phyloP scores from a whole-genome alignment of 2,329 filamentous ascomycete species.

The Hortaea werneckii region DNA sequence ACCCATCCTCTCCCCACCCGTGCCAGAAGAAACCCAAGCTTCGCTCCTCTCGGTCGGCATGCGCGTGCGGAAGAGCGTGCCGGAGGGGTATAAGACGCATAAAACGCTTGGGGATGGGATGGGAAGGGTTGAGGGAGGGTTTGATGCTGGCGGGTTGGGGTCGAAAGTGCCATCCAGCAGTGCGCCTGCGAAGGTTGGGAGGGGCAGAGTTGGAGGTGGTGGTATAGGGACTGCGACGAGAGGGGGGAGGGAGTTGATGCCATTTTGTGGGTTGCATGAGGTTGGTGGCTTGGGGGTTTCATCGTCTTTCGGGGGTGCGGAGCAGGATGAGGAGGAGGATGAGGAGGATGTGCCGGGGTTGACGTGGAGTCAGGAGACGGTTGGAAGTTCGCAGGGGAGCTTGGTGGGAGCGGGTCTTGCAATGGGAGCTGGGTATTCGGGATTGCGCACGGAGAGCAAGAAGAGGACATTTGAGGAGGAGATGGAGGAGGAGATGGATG shows the following conservation, averaged over 20 bases:
- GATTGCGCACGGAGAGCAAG: conserved; percentile 7
- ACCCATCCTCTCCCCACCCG: conserved; percentile 32
- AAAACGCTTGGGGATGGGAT: conserved; percentile 20
- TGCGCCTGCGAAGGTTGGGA: no score
- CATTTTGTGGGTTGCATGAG: conserved; percentile 73
- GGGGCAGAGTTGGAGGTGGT: no score
- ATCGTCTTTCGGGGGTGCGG: conserved; percentile 9
- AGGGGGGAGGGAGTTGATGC: conserved; percentile 52
- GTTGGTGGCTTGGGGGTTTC: conserved; percentile 54
- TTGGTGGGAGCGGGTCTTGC: neutral
- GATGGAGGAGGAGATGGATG: conserved; percentile 26
- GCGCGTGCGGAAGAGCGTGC: conserved; percentile 85
- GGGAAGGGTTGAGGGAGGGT: no score
- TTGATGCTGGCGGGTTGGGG: no score
- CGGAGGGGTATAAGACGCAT: conserved; percentile 85
- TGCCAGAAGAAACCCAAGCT: conserved; percentile 61
- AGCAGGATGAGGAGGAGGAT: conserved; percentile 8
- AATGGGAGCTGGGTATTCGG: neutral
- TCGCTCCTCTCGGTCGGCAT: conserved; percentile 87
- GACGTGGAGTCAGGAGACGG: neutral
- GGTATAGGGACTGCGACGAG: neutral
- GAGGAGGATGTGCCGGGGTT: conserved; percentile 21
- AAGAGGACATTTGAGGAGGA: conserved; percentile 29
- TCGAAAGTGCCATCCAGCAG: no score
- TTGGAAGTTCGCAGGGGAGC: neutral